These are phyloP conservation scores for Leishmania braziliensis DNA, from an alignment of 208 protist species.

Conservation along the genomic window DNA sequence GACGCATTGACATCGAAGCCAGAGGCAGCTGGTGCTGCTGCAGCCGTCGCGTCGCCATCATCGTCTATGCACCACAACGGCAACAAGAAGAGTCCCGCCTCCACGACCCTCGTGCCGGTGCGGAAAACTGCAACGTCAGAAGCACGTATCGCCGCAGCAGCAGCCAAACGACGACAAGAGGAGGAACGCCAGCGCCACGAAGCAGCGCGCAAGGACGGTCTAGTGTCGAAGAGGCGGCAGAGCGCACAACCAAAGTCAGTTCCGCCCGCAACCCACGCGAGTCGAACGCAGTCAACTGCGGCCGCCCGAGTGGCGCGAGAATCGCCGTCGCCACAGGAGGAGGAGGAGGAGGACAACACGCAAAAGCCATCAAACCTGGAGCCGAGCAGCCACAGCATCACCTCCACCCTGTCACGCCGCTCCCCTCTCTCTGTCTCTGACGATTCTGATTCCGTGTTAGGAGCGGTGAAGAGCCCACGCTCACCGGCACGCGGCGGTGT, in stretches of 20 bases:
- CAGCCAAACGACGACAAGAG: constrained; percentile 8
- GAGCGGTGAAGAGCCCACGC: not conserved
- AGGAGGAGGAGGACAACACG: constrained; percentile 28
- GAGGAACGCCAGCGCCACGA: not conserved
- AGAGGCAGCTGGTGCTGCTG: not conserved
- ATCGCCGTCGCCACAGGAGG: constrained; percentile 14
- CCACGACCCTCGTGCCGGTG: not conserved
- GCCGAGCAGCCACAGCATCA: constrained; percentile 15
- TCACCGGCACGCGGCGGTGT: not conserved
- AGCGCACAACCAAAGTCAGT: not conserved
- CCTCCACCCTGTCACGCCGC: constrained; percentile 8
- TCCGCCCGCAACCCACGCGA: not conserved
- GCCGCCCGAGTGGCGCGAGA: not conserved
- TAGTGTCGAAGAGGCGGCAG: not conserved
- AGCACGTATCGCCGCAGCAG: constrained; percentile 13
- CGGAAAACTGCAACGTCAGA: constrained; percentile 14
- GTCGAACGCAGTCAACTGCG: not conserved
- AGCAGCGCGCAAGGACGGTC: not conserved
- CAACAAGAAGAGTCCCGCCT: not conserved
- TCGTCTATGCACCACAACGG: not conserved
- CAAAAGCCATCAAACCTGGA: constrained; percentile 28
- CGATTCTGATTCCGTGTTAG: too few species aligned
- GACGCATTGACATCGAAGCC: not conserved
- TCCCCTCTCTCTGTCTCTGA: not conserved
- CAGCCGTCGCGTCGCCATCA: constrained; percentile 1